Evolutionary conservation across 768 basidiomycete genomes (phyloP), one percentile per base, ranked within the genome.

Genomic region (Zangia roseola): DNA sequence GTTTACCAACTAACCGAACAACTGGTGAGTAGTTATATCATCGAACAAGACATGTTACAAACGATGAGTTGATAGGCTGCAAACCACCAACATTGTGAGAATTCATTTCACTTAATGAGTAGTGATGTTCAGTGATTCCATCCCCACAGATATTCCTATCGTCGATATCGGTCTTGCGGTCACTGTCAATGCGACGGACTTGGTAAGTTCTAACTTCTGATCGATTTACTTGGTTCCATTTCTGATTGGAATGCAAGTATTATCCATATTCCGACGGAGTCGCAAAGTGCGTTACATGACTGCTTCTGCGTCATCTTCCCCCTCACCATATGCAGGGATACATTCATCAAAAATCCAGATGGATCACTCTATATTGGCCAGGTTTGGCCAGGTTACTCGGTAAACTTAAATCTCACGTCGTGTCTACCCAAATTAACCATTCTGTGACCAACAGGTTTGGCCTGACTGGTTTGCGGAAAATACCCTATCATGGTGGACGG

Each of bases 301-400:
- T 14, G 26, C 6, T 30, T 21, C 25, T 16, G 31, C 14, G 31
- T 36, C 45, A 2, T 31, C 33, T 16, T n/a, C n/a, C n/a, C 6
- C 16, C 31, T 26, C 28, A 12, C 52, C 35, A 10, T 19, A 28
- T n/a, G 23, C 55, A 85, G 83, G 40, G 76, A 79, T 35, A 76
- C 83, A 2, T 90, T 83, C 68, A 76, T 90, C 44, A 86, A 80
- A 58, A 88, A 89, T 61, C 82, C 83, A 0, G 83, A 88, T 59
- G 81, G 80, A 0, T 75, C 81, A 36, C 77, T 83, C 56, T 88
- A 85, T 63, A 66, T 88, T 14, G 88, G 88, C 6, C 74, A 84
- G 62, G 87, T 88, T 6, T 89, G 84, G 86, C 85, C 86, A 10
- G 86, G 86, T 10, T 84, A 79, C 65, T 85, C 84, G 13, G 84